A percentile compares a stretch with the other conserved stretches of the same genome.
Conservation (phyloP, 352 stramenopile species). For the Phytophthora agathidicida region DNA sequence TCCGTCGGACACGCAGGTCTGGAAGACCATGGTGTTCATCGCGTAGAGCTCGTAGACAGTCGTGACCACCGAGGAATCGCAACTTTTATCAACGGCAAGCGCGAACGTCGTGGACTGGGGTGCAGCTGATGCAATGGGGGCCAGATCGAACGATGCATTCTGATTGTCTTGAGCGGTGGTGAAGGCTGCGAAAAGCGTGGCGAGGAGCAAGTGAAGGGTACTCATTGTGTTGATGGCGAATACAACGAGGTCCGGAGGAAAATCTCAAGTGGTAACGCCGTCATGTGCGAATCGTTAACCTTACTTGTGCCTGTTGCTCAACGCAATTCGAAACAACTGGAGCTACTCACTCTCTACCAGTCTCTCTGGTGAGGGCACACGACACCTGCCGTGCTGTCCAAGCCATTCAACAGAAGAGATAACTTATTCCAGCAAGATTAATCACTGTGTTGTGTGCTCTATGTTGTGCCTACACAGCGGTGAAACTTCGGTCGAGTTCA, state of each 20-base stretch:
- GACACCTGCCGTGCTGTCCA: too few relatives aligned
- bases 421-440: too few relatives aligned
- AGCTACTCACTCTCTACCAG: slow-evolving; percentile 8
- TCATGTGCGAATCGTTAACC: not conserved
- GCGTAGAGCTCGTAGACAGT: slow-evolving; percentile 45
- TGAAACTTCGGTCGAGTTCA: too few relatives aligned
- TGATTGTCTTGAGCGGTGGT: slow-evolving; percentile 12
- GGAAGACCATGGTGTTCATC: slow-evolving; percentile 54
- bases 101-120: slow-evolving; percentile 43
- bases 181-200: not conserved
- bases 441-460: too few relatives aligned
- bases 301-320: not conserved
- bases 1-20: slow-evolving; percentile 45
- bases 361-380: not conserved
- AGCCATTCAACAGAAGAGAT: too few relatives aligned
- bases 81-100: slow-evolving; percentile 38
- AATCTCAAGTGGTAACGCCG: slow-evolving; percentile 12
- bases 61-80: slow-evolving; percentile 41
- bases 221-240: slow-evolving; percentile 6
- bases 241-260: slow-evolving; percentile 4
- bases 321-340: slow-evolving; percentile 8
- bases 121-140: slow-evolving; percentile 36
- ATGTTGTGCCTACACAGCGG: too few relatives aligned
- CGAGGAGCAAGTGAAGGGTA: slow-evolving; percentile 2
- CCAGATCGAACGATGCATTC: slow-evolving; percentile 18